These are phyloP conservation scores for Rhododendron mucronatum DNA, from an alignment of 148 eudicot genomes.

Conservation along the genomic window DNA sequence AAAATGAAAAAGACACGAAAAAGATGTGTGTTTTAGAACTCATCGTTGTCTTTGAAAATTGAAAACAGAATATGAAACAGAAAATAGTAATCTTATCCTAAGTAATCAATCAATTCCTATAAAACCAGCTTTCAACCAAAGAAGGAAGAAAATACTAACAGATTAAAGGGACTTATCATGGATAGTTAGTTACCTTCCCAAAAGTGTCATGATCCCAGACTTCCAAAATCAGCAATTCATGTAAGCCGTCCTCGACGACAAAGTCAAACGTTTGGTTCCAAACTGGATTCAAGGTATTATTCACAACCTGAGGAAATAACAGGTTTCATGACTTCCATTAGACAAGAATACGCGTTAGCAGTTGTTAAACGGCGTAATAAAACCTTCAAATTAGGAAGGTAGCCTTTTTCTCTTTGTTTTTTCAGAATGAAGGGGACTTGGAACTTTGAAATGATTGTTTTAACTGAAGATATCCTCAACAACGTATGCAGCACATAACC, in stretches of 20 bases:
- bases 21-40: neutral
- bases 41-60: neutral
- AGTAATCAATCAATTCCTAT: neutral
- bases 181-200: slow-evolving; percentile 59
- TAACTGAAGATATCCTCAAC: neutral
- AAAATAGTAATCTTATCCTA: neutral
- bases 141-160: neutral
- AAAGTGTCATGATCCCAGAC: slow-evolving; percentile 87
- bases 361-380: neutral
- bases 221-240: slow-evolving; percentile 66
- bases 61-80: neutral
- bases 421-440: neutral
- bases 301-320: slow-evolving; percentile 49
- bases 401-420: neutral
- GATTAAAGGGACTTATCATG: neutral
- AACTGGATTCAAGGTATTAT: slow-evolving; percentile 72
- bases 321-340: neutral
- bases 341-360: neutral
- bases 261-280: slow-evolving; percentile 96
- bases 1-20: neutral
- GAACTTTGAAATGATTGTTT: neutral
- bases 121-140: neutral
- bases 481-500: neutral
- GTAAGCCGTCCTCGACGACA: slow-evolving; percentile 86
- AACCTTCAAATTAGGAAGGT: neutral